Conservation (phyloP, 202 grass and related monocot species). For the Carex sylvatica region DNA sequence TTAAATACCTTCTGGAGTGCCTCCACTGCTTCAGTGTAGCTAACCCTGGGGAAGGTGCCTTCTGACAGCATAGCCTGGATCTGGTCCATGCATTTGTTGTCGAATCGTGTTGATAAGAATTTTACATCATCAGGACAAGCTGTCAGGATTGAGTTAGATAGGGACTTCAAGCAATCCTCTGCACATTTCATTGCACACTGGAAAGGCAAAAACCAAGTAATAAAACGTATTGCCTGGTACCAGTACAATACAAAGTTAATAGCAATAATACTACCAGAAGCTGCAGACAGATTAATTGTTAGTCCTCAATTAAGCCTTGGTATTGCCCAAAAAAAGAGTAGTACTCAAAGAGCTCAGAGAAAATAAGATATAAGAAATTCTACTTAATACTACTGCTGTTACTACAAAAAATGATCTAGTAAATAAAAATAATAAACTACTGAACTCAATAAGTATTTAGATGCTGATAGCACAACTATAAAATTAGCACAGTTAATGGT, state of each 20-base stretch:
- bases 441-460: background rate
- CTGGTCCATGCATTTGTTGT: conserved; percentile 1
- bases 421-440: background rate
- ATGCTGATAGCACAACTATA: background rate
- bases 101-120: conserved; percentile 29
- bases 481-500: background rate
- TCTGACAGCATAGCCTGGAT: conserved; percentile 29
- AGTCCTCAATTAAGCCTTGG: background rate
- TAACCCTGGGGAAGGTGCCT: conserved; percentile 41
- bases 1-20: conserved; percentile 42
- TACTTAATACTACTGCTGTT: too few relatives aligned
- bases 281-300: background rate
- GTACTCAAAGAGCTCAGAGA: background rate
- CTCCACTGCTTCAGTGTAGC: conserved; percentile 55
- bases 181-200: conserved; percentile 57
- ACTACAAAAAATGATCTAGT: background rate
- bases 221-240: background rate
- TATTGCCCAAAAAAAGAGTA: too few relatives aligned
- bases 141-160: conserved; percentile 29
- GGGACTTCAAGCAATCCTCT: conserved; percentile 46
- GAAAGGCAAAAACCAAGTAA: background rate
- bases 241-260: background rate
- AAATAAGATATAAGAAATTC: too few relatives aligned
- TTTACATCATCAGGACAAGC: conserved; percentile 49
- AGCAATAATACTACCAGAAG: background rate